These are phyloP conservation scores for Brassica rapa DNA, from an alignment of 345 rosid genomes.

Conservation along the genomic window DNA sequence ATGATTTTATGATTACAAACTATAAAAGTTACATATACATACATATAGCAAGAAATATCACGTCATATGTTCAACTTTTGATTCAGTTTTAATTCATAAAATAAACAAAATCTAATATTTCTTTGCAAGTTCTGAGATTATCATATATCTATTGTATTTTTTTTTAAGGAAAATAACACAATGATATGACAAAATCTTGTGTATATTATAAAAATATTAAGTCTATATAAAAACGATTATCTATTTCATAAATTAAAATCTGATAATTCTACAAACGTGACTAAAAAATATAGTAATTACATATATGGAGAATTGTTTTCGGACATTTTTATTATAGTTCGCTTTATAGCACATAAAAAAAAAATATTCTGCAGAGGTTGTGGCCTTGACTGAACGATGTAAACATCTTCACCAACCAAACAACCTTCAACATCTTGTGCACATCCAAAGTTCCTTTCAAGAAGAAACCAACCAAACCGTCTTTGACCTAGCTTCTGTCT, in stretches of 20 bases:
- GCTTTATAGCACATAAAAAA: neutral
- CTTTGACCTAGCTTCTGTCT: slow-evolving; percentile 76
- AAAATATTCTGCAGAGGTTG: slow-evolving; percentile 60
- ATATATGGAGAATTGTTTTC: slow-evolving; percentile 14
- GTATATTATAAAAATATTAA: neutral
- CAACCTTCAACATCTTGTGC: slow-evolving; percentile 98
- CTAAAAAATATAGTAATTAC: neutral
- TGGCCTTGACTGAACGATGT: slow-evolving; percentile 85
- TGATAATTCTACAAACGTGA: slow-evolving; percentile 1
- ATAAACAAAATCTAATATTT: neutral
- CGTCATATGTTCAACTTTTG: neutral
- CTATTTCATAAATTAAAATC: neutral
- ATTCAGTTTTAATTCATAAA: neutral
- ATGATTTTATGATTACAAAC: neutral
- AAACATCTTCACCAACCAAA: slow-evolving; percentile 79
- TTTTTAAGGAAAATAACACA: neutral
- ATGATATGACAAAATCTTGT: slow-evolving; percentile 7
- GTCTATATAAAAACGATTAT: neutral
- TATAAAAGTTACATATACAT: neutral
- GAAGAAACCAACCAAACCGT: slow-evolving; percentile 72
- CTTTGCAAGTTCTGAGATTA: neutral
- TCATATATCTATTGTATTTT: neutral
- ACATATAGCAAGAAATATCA: slow-evolving; percentile 18
- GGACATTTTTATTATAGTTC: slow-evolving; percentile 8
- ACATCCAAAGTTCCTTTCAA: slow-evolving; percentile 88